These are phyloP conservation scores for Termitomyces bulborhizus DNA, from an alignment of 768 basidiomycete species.

Conservation along the genomic window DNA sequence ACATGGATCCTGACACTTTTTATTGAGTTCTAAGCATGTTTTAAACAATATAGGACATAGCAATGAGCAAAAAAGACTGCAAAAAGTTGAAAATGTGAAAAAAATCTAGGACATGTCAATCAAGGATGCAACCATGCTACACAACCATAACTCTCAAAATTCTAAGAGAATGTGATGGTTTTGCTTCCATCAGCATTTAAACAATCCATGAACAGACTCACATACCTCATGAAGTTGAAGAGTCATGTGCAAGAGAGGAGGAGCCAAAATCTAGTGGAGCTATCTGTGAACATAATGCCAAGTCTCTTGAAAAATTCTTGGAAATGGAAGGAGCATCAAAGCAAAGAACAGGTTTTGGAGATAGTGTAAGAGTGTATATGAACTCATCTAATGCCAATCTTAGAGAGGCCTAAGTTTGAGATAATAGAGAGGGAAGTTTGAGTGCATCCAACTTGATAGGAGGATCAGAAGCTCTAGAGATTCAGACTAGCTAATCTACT, in stretches of 20 bases:
- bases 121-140: background rate
- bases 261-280: too few relatives aligned
- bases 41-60: too few relatives aligned
- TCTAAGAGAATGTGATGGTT: background rate
- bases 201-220: background rate
- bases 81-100: too few relatives aligned
- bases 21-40: too few relatives aligned
- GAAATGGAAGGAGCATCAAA: background rate
- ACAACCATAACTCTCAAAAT: background rate
- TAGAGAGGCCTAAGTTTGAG: background rate
- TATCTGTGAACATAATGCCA: too few relatives aligned
- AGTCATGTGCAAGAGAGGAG: too few relatives aligned
- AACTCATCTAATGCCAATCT: background rate
- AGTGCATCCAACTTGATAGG: too few relatives aligned
- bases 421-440: background rate
- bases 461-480: too few relatives aligned
- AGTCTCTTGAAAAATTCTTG: background rate
- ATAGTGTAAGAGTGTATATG: background rate
- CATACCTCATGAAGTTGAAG: too few relatives aligned
- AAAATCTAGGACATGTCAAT: background rate
- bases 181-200: background rate
- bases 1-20: too few relatives aligned
- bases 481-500: background rate
- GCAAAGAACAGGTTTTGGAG: background rate
- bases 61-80: too few relatives aligned